Evolutionary conservation across 306 rosid species (phyloP).

Genomic region (Medicago lupulina): DNA sequence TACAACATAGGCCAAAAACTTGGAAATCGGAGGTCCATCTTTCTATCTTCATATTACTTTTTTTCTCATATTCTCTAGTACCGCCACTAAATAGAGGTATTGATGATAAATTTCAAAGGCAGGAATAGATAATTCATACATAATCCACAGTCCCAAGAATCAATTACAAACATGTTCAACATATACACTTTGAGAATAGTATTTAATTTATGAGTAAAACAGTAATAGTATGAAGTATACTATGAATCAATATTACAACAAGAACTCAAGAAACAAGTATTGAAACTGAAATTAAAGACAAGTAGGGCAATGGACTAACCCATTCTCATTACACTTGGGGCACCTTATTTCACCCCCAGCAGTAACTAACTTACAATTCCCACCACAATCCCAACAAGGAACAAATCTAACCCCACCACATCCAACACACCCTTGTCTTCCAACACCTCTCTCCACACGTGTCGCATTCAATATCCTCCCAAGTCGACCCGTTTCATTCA

Average conservation of each 20-base stretch:
- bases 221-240: background rate
- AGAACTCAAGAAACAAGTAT: background rate
- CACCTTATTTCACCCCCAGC: slow-evolving; percentile 51
- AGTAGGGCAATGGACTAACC: slow-evolving; percentile 69
- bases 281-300: slow-evolving; percentile 43
- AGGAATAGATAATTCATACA: too few relatives aligned
- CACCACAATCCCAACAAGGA: slow-evolving; percentile 86
- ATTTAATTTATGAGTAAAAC: slow-evolving; percentile 4
- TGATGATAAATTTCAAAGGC: too few relatives aligned
- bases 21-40: too few relatives aligned
- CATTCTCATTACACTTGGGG: slow-evolving; percentile 77
- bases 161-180: background rate
- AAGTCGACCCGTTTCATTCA: slow-evolving; percentile 72
- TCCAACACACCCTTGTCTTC: slow-evolving; percentile 65
- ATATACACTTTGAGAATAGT: background rate
- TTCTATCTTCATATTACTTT: too few relatives aligned
- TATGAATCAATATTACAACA: background rate
- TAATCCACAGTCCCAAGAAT: background rate
- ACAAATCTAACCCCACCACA: slow-evolving; percentile 88
- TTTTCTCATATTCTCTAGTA: too few relatives aligned
- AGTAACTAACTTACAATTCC: slow-evolving; percentile 67
- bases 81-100: too few relatives aligned
- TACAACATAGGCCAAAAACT: too few relatives aligned
- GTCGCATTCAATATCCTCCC: slow-evolving; percentile 60
- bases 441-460: slow-evolving; percentile 72